These are phyloP conservation scores for Linnemannia hyalina DNA, from an alignment of 192 early-diverging fungal genomes.

Conservation along the genomic window DNA sequence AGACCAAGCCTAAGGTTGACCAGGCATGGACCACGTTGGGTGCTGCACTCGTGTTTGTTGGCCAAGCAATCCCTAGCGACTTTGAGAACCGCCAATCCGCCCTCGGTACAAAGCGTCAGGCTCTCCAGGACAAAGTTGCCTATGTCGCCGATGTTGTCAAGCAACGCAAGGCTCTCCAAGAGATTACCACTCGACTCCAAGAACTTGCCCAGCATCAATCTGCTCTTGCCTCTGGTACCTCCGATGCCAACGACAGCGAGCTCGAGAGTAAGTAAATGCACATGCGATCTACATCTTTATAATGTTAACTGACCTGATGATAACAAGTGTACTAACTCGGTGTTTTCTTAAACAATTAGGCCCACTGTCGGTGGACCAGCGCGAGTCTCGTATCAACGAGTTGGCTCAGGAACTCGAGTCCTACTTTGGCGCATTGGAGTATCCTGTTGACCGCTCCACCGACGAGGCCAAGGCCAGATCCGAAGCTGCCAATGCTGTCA, in stretches of 20 bases:
- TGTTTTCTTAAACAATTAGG: neutral
- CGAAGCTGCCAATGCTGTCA: constrained; percentile 17
- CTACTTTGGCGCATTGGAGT: constrained; percentile 10
- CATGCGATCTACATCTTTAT: neutral
- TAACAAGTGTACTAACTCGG: neutral
- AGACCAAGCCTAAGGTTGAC: constrained; percentile 27
- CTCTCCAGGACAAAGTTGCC: constrained; percentile 13
- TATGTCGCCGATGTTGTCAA: constrained; percentile 30
- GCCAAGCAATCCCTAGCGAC: constrained; percentile 8
- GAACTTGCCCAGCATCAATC: constrained; percentile 11
- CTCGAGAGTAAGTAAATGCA: constrained; percentile 9
- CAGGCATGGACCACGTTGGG: constrained; percentile 25
- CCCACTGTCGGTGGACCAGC: neutral
- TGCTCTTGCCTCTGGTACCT: neutral
- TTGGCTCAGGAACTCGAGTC: constrained; percentile 16
- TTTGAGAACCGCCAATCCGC: constrained; percentile 19
- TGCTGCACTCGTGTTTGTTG: constrained; percentile 29
- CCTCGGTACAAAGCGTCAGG: neutral
- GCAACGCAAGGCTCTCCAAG: constrained; percentile 33
- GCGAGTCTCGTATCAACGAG: constrained; percentile 13
- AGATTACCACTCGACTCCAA: neutral
- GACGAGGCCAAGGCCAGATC: constrained; percentile 13
- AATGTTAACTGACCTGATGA: too few species aligned
- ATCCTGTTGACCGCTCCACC: constrained; percentile 26
- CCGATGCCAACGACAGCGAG: neutral